Percentiles rank a stretch among this genome's conserved stretches.
phyloP scores from a whole-genome alignment of 768 basidiomycete species.

The Cyclocybe aegerita region DNA sequence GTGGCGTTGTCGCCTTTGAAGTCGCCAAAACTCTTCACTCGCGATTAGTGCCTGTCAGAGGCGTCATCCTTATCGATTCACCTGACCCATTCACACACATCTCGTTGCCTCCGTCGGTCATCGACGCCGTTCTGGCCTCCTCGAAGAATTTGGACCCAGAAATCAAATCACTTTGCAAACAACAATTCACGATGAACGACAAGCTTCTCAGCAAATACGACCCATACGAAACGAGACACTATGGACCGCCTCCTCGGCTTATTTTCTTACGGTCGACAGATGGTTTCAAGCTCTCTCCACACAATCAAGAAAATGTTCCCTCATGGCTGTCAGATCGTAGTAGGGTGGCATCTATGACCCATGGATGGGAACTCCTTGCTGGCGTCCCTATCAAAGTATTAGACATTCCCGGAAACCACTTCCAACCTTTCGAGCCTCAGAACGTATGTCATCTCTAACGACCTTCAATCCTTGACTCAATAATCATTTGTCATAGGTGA shows the following conservation, averaged over 20 bases:
- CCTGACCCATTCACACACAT: conserved; percentile 55
- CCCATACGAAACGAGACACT: conserved; percentile 21
- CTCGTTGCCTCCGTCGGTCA: conserved; percentile 50
- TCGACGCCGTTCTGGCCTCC: conserved; percentile 44
- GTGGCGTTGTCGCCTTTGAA: conserved; percentile 72
- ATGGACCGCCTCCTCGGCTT: conserved; percentile 31
- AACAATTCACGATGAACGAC: conserved; percentile 51
- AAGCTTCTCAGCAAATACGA: conserved; percentile 46
- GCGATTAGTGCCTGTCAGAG: conserved; percentile 41
- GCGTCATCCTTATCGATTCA: conserved; percentile 67
- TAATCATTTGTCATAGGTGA: conserved; percentile 21
- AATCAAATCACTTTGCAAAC: conserved; percentile 34
- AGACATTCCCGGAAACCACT: conserved; percentile 69
- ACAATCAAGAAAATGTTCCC: conserved; percentile 35
- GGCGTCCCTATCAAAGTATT: conserved; percentile 37
- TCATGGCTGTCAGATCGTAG: conserved; percentile 52
- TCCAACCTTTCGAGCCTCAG: conserved; percentile 48
- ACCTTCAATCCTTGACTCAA: too few relatives aligned
- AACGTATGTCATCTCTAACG: conserved; percentile 38
- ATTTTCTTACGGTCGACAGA: conserved; percentile 55
- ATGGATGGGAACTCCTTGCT: conserved; percentile 49
- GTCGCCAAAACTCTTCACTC: conserved; percentile 47
- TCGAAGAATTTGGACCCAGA: conserved; percentile 25
- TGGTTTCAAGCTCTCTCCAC: conserved; percentile 33
- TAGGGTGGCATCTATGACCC: conserved; percentile 27